phyloP scores from a whole-genome alignment of 306 rosid genomes.

The Vicia villosa region DNA sequence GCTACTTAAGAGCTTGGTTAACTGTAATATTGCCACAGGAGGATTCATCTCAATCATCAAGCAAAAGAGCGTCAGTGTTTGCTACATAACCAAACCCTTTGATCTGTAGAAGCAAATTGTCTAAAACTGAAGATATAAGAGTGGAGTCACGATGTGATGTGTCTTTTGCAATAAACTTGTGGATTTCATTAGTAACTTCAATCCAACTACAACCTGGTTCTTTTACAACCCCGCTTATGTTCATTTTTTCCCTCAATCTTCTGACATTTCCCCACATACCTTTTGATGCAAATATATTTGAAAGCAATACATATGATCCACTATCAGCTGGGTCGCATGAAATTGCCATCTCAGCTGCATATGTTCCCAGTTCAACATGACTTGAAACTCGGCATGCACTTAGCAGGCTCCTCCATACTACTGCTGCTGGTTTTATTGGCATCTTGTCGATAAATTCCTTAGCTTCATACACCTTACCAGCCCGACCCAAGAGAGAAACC shows the following conservation, averaged over 20 bases:
- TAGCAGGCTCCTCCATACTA: slow-evolving; percentile 91
- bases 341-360: slow-evolving; percentile 90
- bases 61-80: slow-evolving; percentile 30
- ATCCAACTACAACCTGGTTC: slow-evolving; percentile 74
- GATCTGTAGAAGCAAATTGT: slow-evolving; percentile 56
- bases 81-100: slow-evolving; percentile 55
- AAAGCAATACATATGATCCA: slow-evolving; percentile 78
- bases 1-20: not conserved
- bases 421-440: slow-evolving; percentile 73
- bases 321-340: slow-evolving; percentile 69
- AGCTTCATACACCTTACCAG: slow-evolving; percentile 70
- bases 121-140: slow-evolving; percentile 49
- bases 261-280: slow-evolving; percentile 83
- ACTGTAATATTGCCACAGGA: slow-evolving; percentile 11
- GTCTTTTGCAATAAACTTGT: slow-evolving; percentile 54
- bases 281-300: slow-evolving; percentile 86
- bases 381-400: slow-evolving; percentile 78
- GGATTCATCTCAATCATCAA: slow-evolving; percentile 39
- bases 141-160: slow-evolving; percentile 42
- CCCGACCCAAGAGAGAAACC: slow-evolving; percentile 80
- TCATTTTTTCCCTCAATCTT: slow-evolving; percentile 72
- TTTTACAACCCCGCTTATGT: slow-evolving; percentile 62
- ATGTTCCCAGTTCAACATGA: slow-evolving; percentile 68
- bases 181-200: slow-evolving; percentile 51
- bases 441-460: slow-evolving; percentile 68